phyloP scores from a whole-genome alignment of 208 protist genomes.

The Trypanosoma theileri region DNA sequence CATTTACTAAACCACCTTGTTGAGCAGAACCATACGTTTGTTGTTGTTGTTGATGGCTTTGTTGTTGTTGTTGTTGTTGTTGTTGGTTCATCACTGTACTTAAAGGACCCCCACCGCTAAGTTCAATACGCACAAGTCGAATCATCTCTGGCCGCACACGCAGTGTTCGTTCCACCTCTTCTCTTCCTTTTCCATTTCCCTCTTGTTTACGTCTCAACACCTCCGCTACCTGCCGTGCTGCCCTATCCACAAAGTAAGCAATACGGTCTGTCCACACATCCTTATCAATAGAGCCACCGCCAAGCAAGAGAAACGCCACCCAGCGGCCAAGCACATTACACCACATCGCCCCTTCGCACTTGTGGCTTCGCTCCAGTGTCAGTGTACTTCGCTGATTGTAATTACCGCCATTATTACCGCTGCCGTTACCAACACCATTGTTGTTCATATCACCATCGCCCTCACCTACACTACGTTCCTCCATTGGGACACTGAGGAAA shows the following conservation, averaged over 20 bases:
- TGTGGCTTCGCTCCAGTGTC: slow-evolving; percentile 13
- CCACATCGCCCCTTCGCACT: slow-evolving; percentile 59
- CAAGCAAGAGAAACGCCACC: slow-evolving; percentile 57
- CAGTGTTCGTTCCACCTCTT: slow-evolving; percentile 5
- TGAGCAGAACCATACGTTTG: not conserved
- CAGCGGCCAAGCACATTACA: slow-evolving; percentile 60
- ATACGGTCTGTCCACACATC: slow-evolving; percentile 72
- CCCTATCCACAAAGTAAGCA: slow-evolving; percentile 38
- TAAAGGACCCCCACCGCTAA: slow-evolving; percentile 17
- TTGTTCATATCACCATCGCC: not conserved
- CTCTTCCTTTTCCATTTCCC: not conserved
- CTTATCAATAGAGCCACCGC: slow-evolving; percentile 53
- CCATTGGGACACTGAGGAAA: slow-evolving; percentile 52
- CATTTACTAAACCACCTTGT: slow-evolving; percentile 5
- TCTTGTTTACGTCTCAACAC: slow-evolving; percentile 7
- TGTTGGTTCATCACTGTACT: slow-evolving; percentile 7
- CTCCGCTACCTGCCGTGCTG: slow-evolving; percentile 13
- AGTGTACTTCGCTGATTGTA: not conserved
- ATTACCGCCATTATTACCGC: not conserved
- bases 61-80: slow-evolving; percentile 13
- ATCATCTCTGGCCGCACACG: slow-evolving; percentile 11
- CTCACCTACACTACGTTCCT: slow-evolving; percentile 30
- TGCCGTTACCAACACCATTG: not conserved
- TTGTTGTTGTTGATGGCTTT: slow-evolving; percentile 24
- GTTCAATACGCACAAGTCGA: slow-evolving; percentile 18